Conservation (phyloP, 2,329 filamentous ascomycete genomes). For the Cercospora sp. region DNA sequence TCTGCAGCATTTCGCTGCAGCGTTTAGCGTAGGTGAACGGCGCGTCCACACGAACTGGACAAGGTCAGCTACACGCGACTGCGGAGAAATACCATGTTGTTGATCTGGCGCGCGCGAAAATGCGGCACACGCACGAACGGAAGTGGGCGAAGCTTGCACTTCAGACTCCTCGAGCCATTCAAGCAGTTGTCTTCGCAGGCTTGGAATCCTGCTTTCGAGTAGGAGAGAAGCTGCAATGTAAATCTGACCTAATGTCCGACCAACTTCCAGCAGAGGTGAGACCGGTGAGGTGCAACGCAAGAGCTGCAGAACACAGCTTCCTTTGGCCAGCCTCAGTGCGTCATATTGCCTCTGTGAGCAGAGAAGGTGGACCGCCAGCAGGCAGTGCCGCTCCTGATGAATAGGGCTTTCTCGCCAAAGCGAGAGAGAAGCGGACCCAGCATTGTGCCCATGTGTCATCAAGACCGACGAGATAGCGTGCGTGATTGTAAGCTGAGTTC, state of each 20-base stretch:
- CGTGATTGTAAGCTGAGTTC: constrained; percentile 1
- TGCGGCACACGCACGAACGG: not conserved
- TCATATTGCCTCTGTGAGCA: not conserved
- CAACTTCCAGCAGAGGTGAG: not conserved
- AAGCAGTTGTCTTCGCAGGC: not conserved
- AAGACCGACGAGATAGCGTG: not conserved
- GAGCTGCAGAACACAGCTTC: not conserved
- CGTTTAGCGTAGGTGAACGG: not conserved
- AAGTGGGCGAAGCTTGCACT: not conserved
- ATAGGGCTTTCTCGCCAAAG: not conserved
- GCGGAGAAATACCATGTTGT: constrained; percentile 1
- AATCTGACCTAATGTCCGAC: not conserved
- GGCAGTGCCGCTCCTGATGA: not conserved
- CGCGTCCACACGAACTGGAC: not conserved
- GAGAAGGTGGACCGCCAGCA: not conserved
- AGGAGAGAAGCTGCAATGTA: not conserved
- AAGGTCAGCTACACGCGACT: not conserved
- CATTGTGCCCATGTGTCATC: constrained; percentile 1
- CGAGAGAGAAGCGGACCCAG: not conserved
- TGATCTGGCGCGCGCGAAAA: not conserved
- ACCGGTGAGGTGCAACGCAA: not conserved
- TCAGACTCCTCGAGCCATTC: not conserved
- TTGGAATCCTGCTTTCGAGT: not conserved
- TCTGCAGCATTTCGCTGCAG: not conserved
- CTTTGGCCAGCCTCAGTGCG: not conserved